Evolutionary conservation across 305 asterid genomes (phyloP).

Genomic region (Fraxinus sp.): DNA sequence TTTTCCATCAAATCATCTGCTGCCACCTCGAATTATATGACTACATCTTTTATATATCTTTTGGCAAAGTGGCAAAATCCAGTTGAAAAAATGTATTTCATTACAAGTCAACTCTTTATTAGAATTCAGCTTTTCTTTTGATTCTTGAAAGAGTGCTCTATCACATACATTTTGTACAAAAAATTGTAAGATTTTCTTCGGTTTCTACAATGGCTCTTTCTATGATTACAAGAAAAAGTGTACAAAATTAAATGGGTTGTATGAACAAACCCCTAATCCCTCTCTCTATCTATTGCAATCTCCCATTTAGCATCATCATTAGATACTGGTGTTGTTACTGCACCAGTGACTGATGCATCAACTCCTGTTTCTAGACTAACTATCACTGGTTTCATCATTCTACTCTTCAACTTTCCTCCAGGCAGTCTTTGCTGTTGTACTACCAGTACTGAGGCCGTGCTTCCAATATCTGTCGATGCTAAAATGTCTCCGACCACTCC

Average conservation of each 20-base stretch:
- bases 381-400: constrained; percentile 21
- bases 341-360: background rate
- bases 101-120: background rate
- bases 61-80: no score
- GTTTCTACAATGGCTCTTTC: background rate
- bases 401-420: constrained; percentile 28
- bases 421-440: constrained; percentile 65
- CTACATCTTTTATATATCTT: no score
- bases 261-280: background rate
- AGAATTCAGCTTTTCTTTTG: background rate
- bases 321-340: background rate
- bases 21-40: no score
- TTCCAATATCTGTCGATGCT: constrained; percentile 56
- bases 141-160: background rate
- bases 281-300: constrained; percentile 2
- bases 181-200: background rate
- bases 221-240: background rate
- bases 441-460: constrained; percentile 69
- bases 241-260: background rate
- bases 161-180: background rate
- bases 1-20: no score
- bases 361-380: constrained; percentile 20
- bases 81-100: background rate
- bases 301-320: background rate
- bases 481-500: constrained; percentile 76